A percentile compares a stretch with the other conserved stretches of the same genome.
Conservation (phyloP, 2,329 filamentous ascomycete species). For the Ascochyta pisi region DNA sequence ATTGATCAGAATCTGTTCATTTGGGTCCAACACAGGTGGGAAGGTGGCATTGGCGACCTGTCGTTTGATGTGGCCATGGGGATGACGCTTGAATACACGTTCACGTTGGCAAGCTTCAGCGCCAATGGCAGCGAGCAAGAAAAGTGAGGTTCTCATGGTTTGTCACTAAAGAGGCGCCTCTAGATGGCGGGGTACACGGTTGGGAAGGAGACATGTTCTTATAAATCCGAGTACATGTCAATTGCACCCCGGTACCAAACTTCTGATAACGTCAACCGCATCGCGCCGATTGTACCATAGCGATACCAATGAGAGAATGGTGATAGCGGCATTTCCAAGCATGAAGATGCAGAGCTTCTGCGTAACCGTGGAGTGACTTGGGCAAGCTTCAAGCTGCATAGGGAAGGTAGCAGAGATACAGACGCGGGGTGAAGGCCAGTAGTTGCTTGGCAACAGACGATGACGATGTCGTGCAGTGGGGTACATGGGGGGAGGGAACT, state of each 20-base stretch:
- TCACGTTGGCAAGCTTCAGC: constrained; percentile 46
- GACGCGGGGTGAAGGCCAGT: constrained; percentile 22
- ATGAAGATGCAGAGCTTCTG: constrained; percentile 18
- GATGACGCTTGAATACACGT: constrained; percentile 30
- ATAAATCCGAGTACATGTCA: background rate
- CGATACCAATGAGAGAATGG: constrained; percentile 5
- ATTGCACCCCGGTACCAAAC: background rate
- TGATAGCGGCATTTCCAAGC: constrained; percentile 18
- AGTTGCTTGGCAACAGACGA: constrained; percentile 33
- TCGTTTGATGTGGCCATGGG: constrained; percentile 36
- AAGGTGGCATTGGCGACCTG: constrained; percentile 35
- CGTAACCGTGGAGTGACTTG: constrained; percentile 13
- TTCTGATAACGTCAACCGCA: constrained; percentile 31
- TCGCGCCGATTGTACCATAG: constrained; percentile 10
- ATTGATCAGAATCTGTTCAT: constrained; percentile 50
- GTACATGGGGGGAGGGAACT: background rate
- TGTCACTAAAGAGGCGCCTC: constrained; percentile 2
- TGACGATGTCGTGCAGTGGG: constrained; percentile 35
- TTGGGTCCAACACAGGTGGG: constrained; percentile 42
- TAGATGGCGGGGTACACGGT: constrained; percentile 9
- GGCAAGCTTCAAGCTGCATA: constrained; percentile 34
- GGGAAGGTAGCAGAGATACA: constrained; percentile 40
- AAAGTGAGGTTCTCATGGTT: constrained; percentile 37
- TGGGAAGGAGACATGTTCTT: background rate
- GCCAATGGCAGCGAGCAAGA: constrained; percentile 40